Base-by-base conservation (phyloP, 805 yeast genomes). In the Geotrichum ghanense region DNA sequence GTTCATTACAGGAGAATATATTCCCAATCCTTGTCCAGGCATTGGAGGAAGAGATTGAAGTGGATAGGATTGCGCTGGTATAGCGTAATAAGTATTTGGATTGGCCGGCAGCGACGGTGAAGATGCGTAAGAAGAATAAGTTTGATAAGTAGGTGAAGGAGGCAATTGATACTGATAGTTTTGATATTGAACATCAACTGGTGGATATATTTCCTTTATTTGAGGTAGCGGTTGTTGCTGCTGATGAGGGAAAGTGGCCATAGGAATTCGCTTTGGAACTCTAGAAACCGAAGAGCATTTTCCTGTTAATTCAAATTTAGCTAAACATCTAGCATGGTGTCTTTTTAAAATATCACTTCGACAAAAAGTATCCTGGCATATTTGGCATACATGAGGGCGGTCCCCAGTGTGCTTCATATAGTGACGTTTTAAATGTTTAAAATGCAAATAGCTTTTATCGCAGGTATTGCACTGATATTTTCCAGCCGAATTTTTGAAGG, bases 361-460 rank as follows among this genome's bases (percentile, higher is more conserved):
- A 22, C 50, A 47, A 27, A 55, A 56, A 10, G 49, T 44, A 22
- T 44, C 50, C 12, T 76, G 63, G 59, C 95, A 85, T 56, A 75
- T 76, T 23, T 76, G 77, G 59, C 95, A 85, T 46, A 83, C 78
- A 59, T 82, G 84, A 0, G 94, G 94, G 50, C 90, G 64, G 58
- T 83, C 89, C 23, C 94, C 94, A 0, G 94, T 85, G 62, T 85
- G 94, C 54, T 82, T 81, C 43, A 90, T 66, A 44, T 81, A 76
- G 63, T 84, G 95, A 49, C 95, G 70, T 9, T 89, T 89, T 54
- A 84, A 69, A 63, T 85, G 94, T 58, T 84, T 92, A 9, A 85
- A 78, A 43, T 58, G 58, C 12, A 51, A 52, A 45, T 59, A 60
- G 10, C 58, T 44, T 22, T 55, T 52, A 19, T 49, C 41, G 40